A percentile compares a stretch with the other conserved stretches of the same genome.
phyloP scores from a whole-genome alignment of 345 rosid species.

The Lenwebbia sp. region DNA sequence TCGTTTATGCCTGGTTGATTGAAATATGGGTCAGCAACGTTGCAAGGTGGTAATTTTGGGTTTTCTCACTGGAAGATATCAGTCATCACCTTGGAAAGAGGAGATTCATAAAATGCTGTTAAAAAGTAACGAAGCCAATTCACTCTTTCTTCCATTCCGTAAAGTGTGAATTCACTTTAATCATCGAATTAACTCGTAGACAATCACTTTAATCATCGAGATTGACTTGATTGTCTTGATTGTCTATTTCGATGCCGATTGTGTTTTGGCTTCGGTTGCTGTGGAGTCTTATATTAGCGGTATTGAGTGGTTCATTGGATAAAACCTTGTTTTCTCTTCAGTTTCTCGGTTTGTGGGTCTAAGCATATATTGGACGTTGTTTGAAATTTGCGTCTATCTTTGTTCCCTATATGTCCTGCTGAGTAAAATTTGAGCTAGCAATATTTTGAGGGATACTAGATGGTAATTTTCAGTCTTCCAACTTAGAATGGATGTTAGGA shows the following conservation, averaged over 20 bases:
- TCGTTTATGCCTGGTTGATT: not conserved
- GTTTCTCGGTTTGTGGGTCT: not conserved
- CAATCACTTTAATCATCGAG: not conserved
- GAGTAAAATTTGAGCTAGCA: not conserved
- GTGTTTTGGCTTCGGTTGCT: not conserved
- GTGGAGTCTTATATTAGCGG: not conserved
- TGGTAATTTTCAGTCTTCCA: not conserved
- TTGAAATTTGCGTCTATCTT: not conserved
- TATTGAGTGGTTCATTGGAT: not conserved
- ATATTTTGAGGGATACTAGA: not conserved
- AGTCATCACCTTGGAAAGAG: not conserved
- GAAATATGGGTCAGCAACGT: not conserved
- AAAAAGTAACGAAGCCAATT: not conserved
- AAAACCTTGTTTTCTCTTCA: not conserved
- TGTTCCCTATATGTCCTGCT: not conserved
- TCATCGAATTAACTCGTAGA: not conserved
- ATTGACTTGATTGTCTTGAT: not conserved
- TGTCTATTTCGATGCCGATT: not conserved
- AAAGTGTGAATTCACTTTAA: not conserved
- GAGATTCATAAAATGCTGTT: not conserved
- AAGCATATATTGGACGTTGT: not conserved
- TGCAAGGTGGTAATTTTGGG: not conserved
- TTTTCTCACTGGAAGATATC: not conserved
- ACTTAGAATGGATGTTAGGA: not conserved
- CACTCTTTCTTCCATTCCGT: not conserved